Percentiles rank a stretch among this genome's conserved stretches.
Conservation (phyloP, 1,284 basidiomycete genomes). For the Polyporus tsugae region DNA sequence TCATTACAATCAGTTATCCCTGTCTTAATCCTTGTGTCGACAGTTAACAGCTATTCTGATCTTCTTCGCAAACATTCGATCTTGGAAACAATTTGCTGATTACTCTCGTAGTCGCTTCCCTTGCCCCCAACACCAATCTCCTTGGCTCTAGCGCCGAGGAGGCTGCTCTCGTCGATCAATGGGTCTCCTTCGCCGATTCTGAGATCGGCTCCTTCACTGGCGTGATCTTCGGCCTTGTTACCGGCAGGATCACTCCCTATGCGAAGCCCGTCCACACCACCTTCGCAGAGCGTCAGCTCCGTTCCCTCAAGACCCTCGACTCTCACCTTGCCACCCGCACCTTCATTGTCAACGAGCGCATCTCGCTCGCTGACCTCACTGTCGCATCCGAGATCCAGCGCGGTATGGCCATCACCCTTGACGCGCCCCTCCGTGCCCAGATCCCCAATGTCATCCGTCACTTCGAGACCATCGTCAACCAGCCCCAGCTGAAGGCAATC, state of each 20-base stretch:
- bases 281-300: slow-evolving; percentile 60
- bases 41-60: slow-evolving; percentile 46
- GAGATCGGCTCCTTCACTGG: slow-evolving; percentile 52
- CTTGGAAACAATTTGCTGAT: slow-evolving; percentile 28
- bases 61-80: slow-evolving; percentile 14
- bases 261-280: slow-evolving; percentile 70
- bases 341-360: slow-evolving; percentile 93
- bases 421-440: slow-evolving; percentile 70
- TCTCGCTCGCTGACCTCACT: slow-evolving; percentile 91
- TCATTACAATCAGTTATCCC: slow-evolving; percentile 60
- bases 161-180: slow-evolving; percentile 72
- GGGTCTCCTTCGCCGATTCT: slow-evolving; percentile 68
- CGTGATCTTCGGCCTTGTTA: slow-evolving; percentile 46
- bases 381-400: slow-evolving; percentile 68
- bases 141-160: slow-evolving; percentile 64
- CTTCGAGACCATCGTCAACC: slow-evolving; percentile 86
- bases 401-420: slow-evolving; percentile 62
- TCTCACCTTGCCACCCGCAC: slow-evolving; percentile 81
- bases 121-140: slow-evolving; percentile 74
- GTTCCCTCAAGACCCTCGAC: slow-evolving; percentile 75
- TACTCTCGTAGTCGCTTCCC: slow-evolving; percentile 69
- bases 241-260: slow-evolving; percentile 60
- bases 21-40: slow-evolving; percentile 63
- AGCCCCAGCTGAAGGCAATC: slow-evolving; percentile 75
- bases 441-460: slow-evolving; percentile 85